Evolutionary conservation across 148 eudicot genomes (phyloP), one percentile per base, ranked within the genome.

Genomic region (Polygonum maritimum): DNA sequence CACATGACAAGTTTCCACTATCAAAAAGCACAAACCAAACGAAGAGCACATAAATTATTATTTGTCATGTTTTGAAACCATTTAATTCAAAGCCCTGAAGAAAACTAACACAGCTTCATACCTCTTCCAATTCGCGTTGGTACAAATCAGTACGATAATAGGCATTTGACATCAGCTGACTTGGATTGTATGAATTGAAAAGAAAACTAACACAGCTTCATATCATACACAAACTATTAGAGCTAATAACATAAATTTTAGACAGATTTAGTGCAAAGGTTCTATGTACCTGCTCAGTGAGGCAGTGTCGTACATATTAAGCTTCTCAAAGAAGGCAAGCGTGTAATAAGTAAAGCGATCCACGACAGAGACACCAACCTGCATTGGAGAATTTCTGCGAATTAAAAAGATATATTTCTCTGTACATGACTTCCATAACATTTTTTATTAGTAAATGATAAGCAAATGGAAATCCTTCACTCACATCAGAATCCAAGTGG

Each of bases 301-400:
- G 67, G 98, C 90, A 81, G 90, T 94, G 80, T 86, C 96, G 78
- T 95, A 89, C 81, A 92, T 90, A 83, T 92, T 95, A 74, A 92
- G 82, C 91, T 87, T 92, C 85, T 95, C 98, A 80, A 95, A 95
- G 84, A 95, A 95, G 62, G 98, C 90, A 81, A 95, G 96, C 48
- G 98, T 95, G 81, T 92, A 92, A 79, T 84, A 95, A 78, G 97
- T 95, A 82, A 95, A 95, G 51, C 98, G 97, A 81, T 95, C 98
- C 76, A 95, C 96, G 76, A 95, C 98, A 65, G 97, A 95, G 79
- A 95, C 98, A 77, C 98, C 98, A 79, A 95, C 97, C 98, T 95
- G 88, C 62, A 88, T 40, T 47, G 78, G 38, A 78, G 78, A 26
- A 82, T 79, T 38, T 45, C 67, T 26, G 21, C 40, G 15, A 44